Percentiles rank a stretch among this genome's conserved stretches.
phyloP scores from a whole-genome alignment of 2,329 filamentous ascomycete species.

The Macrophomina phaseolina region DNA sequence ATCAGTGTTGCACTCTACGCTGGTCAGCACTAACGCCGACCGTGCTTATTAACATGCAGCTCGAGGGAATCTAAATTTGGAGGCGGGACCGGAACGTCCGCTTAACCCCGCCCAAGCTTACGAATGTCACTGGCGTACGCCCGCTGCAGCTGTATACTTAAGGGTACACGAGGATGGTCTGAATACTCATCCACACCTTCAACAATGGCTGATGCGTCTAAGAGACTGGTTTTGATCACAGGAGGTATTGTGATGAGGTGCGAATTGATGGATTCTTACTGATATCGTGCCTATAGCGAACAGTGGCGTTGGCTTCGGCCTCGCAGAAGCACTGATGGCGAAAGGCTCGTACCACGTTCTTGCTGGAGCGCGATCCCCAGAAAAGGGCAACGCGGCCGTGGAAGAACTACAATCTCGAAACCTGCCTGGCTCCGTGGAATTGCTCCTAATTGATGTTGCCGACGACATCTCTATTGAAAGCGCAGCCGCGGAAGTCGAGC shows the following conservation, averaged over 20 bases:
- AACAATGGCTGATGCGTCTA: constrained; percentile 19
- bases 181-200: neutral
- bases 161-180: too few relatives aligned
- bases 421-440: constrained; percentile 40
- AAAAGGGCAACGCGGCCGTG: constrained; percentile 37
- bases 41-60: neutral
- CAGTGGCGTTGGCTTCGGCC: constrained; percentile 55
- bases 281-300: constrained; percentile 44
- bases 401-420: constrained; percentile 37
- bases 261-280: constrained; percentile 4
- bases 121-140: too few relatives aligned
- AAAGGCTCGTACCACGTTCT: constrained; percentile 45
- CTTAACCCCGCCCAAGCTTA: too few relatives aligned
- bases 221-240: constrained; percentile 44
- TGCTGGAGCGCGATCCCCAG: constrained; percentile 14
- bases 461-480: constrained; percentile 49
- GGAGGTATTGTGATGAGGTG: constrained; percentile 36
- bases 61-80: too few relatives aligned
- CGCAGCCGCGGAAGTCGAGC: constrained; percentile 40
- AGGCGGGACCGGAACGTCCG: too few relatives aligned
- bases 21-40: neutral
- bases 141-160: too few relatives aligned
- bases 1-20: neutral
- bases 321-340: constrained; percentile 46
- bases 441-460: constrained; percentile 51